phyloP scores from a whole-genome alignment of 2,329 filamentous ascomycete genomes.

The Aspergillus novofumigatus region DNA sequence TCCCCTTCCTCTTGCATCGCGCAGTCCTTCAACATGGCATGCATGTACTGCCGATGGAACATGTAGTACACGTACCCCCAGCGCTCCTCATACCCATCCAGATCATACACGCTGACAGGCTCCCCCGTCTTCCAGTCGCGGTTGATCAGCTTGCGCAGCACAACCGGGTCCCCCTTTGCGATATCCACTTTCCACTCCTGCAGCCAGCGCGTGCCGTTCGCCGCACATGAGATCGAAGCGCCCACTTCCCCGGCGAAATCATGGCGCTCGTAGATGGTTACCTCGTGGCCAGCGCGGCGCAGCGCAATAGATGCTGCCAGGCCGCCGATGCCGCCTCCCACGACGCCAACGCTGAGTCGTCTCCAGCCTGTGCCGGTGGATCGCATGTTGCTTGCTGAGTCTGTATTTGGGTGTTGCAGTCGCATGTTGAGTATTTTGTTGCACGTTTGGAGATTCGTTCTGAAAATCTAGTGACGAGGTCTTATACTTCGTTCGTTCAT shows the following conservation, averaged over 20 bases:
- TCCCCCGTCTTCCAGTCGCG: constrained; percentile 67
- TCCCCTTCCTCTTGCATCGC: constrained; percentile 51
- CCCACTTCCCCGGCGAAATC: constrained; percentile 67
- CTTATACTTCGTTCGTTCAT: not conserved
- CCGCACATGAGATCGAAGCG: constrained; percentile 63
- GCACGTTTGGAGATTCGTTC: not conserved
- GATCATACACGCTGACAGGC: constrained; percentile 59
- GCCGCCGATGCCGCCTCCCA: constrained; percentile 54
- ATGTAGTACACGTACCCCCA: constrained; percentile 67
- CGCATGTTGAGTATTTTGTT: not conserved
- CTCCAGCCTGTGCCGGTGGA: constrained; percentile 34
- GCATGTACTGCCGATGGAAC: constrained; percentile 68
- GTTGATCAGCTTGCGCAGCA: constrained; percentile 64
- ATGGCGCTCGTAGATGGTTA: constrained; percentile 62
- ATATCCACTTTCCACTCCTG: constrained; percentile 66
- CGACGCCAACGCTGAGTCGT: constrained; percentile 43
- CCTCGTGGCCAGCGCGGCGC: constrained; percentile 50
- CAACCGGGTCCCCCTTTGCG: constrained; percentile 59
- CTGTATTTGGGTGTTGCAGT: not conserved
- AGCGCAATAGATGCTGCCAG: constrained; percentile 50
- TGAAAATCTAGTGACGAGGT: not conserved
- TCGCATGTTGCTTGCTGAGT: not conserved
- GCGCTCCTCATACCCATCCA: constrained; percentile 60
- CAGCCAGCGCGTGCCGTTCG: constrained; percentile 66
- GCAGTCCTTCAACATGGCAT: constrained; percentile 60